Base-by-base conservation (phyloP, 169 alveolate genomes). In the Plasmodium yoelii region DNA sequence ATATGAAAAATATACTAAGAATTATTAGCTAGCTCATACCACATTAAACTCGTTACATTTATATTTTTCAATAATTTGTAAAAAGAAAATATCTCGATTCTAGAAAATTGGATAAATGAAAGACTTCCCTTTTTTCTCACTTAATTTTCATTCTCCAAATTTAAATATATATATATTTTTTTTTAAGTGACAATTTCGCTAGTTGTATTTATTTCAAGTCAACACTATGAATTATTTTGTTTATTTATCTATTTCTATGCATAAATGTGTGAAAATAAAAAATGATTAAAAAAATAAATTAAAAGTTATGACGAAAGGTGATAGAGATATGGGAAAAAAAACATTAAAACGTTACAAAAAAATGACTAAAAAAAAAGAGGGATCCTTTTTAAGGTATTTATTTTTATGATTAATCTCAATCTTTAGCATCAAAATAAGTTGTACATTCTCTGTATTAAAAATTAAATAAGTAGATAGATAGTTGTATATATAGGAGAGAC, bases 391-490 rank as follows among this genome's bases (percentile, higher is more conserved):
- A 34, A 34, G 42, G 7, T 28, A 28, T 28, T 3, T 34, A 34
- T 34, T 34, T 4, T 34, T 34, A 34, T 34, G 42, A 34, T 0
- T 0, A 3, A 34, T 34, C 42, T 34, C 49, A 26, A 67, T 77
- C 88, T 26, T 9, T 53, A 51, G 63, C 44, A 22, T 77, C 88
- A 6, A 39, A 68, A 56, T 63, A 63, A 39, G 26, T 77, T 8
- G 88, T 77, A 44, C 51, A 77, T 18, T 77, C 88, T n/a, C 88
- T 77, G 46, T 8, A 68, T 67, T 2, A 2, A n/a, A 0, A 51
- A 47, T 49, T 19, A 10, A 63, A 61, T 26, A 28, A 46, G 19
- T 47, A 74, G n/a, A 18, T 2, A 49, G 3, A 47, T 18, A 70
- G 5, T 18, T 72, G 22, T 10, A 70, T 51, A 18, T 26, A 1